phyloP scores from a whole-genome alignment of 768 basidiomycete genomes.

The Psilocybe tampanensis region DNA sequence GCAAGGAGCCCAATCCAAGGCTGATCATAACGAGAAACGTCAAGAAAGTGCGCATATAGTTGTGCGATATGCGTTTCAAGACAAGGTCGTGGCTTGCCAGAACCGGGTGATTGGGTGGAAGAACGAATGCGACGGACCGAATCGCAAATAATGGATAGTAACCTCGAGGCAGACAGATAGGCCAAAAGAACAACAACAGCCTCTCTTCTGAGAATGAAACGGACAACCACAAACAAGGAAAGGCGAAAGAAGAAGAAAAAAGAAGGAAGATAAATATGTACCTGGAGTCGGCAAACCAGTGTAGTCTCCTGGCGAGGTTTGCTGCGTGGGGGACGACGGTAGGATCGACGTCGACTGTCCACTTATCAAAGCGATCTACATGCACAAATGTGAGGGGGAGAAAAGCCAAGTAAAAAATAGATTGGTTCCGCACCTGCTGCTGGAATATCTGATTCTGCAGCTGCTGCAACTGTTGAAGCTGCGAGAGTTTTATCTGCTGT shows the following conservation, averaged over 20 bases:
- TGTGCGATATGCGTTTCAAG: background rate
- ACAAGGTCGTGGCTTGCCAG: background rate
- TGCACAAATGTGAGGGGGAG: background rate
- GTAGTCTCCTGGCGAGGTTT: constrained; percentile 21
- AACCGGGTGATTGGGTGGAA: background rate
- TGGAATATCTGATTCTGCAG: constrained; percentile 86
- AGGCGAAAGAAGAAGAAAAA: no score
- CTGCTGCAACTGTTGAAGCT: constrained; percentile 77
- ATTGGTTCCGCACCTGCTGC: constrained; percentile 65
- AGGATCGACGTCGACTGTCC: constrained; percentile 42
- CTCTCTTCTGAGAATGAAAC: background rate
- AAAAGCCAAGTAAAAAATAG: constrained; percentile 10
- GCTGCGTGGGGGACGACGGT: constrained; percentile 30
- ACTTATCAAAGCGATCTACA: constrained; percentile 71
- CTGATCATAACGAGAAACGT: background rate
- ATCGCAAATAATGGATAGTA: background rate
- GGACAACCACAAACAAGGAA: constrained; percentile 2
- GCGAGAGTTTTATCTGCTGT: constrained; percentile 78
- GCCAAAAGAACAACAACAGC: background rate
- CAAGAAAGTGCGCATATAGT: constrained; percentile 1
- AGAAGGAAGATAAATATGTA: constrained; percentile 2
- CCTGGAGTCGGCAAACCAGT: constrained; percentile 36
- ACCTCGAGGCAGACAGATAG: no score
- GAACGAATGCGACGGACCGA: background rate
- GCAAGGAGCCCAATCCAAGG: background rate